Evolutionary conservation across 1,284 basidiomycete genomes (phyloP), one percentile per base, ranked within the genome.

Genomic region (Malassezia equina): DNA sequence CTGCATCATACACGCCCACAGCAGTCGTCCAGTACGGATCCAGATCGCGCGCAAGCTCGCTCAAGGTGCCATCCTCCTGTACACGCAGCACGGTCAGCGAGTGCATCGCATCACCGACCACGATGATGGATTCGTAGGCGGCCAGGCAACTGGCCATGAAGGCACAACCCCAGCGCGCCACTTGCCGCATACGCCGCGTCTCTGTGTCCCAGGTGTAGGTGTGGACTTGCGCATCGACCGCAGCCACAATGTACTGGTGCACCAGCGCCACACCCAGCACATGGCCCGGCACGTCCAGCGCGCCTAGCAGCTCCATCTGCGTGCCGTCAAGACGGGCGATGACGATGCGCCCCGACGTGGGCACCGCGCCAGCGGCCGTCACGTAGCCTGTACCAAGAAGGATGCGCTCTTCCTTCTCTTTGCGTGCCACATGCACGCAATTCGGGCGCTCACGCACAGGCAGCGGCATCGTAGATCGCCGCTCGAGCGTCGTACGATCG

Each of bases 11-110:
- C 39, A 58, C 21, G 17, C 64, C 62, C 11, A 62, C 64, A 13
- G 69, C 63, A 25, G 58, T 66, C 11, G 69, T 72, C 71, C 71
- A 73, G 56, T 63, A 69, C 9, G 71, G 69, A 52, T 73, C 69
- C 39, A 63, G 57, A 40, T 73, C 71, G 45, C 71, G 59, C 3
- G 68, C 69, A 7, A 66, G 47, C 50, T 73, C 69, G 17, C 28
- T 51, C 9, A 73, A n/a, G 7, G 48, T 23, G 23, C 57, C 64
- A 15, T 51, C 44, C 12, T 47, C 51, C 36, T 61, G 51, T 17
- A 73, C 59, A 21, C 55, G 27, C 17, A 73, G 62, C 15, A 73
- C 58, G 23, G 64, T 69, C 47, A 73, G 60, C 24, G 69, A 68
- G 33, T 70, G 51, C 31, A 73, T 56, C 31, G 66, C 71, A 29